Evolutionary conservation across 768 basidiomycete species (phyloP), one percentile per base, ranked within the genome.

Genomic region (Collybia sordida): DNA sequence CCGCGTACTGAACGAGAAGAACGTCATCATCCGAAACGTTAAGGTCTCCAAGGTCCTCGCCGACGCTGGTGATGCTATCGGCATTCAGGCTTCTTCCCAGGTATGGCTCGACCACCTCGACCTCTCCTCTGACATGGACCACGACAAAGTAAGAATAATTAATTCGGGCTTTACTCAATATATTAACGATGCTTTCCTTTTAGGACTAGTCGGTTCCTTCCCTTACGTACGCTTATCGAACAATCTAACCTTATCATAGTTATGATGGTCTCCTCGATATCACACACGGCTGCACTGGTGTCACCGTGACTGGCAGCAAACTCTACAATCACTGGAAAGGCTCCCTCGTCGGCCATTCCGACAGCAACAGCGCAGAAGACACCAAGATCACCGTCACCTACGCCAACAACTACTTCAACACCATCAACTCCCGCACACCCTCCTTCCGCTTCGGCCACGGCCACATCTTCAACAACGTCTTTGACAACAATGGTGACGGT

Each of bases 1-100:
- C 25, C 75, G 76, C 40, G 74, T 77, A 27, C 51, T 74, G 42
- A 56, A 71, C 38, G 69, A 67, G 36, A 59, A 50, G 31, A 78
- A 78, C 49, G 76, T 78, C 45, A 78, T 78, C 59, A 71, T 78
- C 53, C 70, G 77, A 25, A 78, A 78, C 54, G 61, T 78, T 59
- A 77, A 74, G 55, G 72, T 78, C 45, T 71, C 72, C 24, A 78
- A 77, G 59, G 77, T 78, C 23, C 59, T 77, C 1, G 76, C 76
- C 21, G 55, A 51, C 1, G 70, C 68, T 44, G 77, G 77, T 27
- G 77, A 78, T 59, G 74, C 73, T 24, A 65, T 78, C 28, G 76
- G 71, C 23, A 66, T 76, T 44, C 74, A 76, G 48, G 55, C 63
- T 14, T 56, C 75, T 9, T 60, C 59, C 45, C 64, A 71, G 49